phyloP scores from a whole-genome alignment of 2,329 filamentous ascomycete species.

The Hortaea sp. region DNA sequence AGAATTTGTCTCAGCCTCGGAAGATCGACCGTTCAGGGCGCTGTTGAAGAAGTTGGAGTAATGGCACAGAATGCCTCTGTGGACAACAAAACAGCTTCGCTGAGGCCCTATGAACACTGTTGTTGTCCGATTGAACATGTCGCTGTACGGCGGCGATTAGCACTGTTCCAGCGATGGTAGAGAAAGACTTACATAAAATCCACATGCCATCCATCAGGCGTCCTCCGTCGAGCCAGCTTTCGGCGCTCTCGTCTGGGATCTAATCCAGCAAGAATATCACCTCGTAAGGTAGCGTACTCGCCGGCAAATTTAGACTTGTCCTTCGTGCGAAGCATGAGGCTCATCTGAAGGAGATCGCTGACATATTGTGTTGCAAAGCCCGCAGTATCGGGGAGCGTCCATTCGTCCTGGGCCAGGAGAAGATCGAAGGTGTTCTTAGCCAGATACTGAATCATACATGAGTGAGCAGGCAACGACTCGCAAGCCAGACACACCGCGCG shows the following conservation, averaged over 20 bases:
- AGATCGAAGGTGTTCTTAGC: not conserved
- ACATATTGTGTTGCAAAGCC: too few relatives aligned
- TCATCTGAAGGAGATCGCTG: too few relatives aligned
- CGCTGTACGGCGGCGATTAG: not conserved
- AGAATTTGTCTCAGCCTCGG: not conserved
- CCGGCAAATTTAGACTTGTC: too few relatives aligned
- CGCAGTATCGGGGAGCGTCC: too few relatives aligned
- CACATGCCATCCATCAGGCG: too few relatives aligned
- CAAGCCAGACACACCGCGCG: not conserved
- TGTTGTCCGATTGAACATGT: not conserved
- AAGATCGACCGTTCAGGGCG: not conserved
- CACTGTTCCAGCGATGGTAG: not conserved
- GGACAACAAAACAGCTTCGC: not conserved
- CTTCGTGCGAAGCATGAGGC: too few relatives aligned
- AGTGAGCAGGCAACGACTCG: not conserved
- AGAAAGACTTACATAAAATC: too few relatives aligned
- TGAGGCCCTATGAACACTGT: not conserved
- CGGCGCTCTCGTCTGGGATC: too few relatives aligned
- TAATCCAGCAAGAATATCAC: too few relatives aligned
- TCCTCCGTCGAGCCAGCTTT: too few relatives aligned
- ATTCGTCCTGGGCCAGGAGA: too few relatives aligned
- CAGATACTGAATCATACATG: not conserved
- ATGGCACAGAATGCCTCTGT: not conserved
- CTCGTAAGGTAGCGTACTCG: too few relatives aligned
- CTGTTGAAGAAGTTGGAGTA: not conserved